These are phyloP conservation scores for Neurospora discreta DNA, from an alignment of 495 filamentous ascomycete genomes.

Conservation along the genomic window DNA sequence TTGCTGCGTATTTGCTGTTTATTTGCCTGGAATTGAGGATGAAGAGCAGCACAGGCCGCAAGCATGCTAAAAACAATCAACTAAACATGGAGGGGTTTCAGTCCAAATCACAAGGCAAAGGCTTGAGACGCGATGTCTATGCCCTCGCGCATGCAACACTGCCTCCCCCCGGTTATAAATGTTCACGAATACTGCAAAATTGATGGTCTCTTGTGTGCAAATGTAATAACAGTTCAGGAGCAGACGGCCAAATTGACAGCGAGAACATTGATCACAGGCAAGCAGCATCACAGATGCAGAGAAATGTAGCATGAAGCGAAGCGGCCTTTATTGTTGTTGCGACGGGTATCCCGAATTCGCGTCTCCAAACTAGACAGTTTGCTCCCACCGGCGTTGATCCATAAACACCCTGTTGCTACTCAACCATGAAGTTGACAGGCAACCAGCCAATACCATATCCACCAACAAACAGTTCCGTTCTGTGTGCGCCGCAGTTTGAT, in stretches of 20 bases:
- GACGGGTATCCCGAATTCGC: constrained; percentile 9
- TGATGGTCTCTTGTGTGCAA: neutral
- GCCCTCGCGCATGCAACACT: neutral
- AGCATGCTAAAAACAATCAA: neutral
- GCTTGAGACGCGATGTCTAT: neutral
- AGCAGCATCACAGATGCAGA: neutral
- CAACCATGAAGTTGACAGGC: constrained; percentile 18
- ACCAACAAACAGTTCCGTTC: constrained; percentile 12
- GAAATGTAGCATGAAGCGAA: neutral
- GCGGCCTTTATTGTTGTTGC: neutral
- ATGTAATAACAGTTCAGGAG: constrained; percentile 11
- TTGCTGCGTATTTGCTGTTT: neutral
- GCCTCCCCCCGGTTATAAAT: neutral
- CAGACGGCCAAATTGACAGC: neutral
- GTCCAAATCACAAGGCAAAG: neutral
- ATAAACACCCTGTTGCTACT: constrained; percentile 13
- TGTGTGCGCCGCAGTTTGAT: neutral
- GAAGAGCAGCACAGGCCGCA: neutral
- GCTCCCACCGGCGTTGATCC: constrained; percentile 8
- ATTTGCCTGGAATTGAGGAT: neutral
- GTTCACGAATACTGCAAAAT: neutral
- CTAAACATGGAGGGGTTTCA: neutral
- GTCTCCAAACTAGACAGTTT: constrained; percentile 12
- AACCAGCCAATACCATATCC: constrained; percentile 18
- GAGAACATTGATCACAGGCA: neutral